Conservation (phyloP, 139 green algal genomes). For the Pleodorina starrii region DNA sequence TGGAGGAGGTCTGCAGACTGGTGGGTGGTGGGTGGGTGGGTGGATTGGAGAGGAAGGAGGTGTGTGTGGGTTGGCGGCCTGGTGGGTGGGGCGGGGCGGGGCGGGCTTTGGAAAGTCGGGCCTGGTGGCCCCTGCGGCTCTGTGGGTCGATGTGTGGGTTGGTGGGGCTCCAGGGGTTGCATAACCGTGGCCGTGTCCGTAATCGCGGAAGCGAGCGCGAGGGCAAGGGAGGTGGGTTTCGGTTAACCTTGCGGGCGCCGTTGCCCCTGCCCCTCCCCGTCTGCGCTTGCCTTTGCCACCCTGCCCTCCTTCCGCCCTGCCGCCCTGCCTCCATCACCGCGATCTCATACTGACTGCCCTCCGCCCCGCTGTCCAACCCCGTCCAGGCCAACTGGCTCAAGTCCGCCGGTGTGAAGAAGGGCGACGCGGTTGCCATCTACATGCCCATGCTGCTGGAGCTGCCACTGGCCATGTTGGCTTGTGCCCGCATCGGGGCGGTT, state of each 20-base stretch:
- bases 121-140: too few relatives aligned
- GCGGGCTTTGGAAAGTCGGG: too few relatives aligned
- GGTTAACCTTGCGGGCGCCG: too few relatives aligned
- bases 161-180: too few relatives aligned
- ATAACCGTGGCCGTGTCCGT: too few relatives aligned
- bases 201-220: too few relatives aligned
- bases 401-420: constrained; percentile 84
- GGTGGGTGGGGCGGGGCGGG: not conserved
- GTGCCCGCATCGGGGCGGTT: constrained; percentile 94
- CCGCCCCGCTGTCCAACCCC: not conserved
- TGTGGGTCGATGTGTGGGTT: too few relatives aligned
- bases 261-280: not conserved
- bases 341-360: too few relatives aligned
- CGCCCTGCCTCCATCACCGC: not conserved
- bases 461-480: constrained; percentile 94
- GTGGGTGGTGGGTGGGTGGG: constrained; percentile 45
- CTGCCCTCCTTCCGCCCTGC: not conserved
- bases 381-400: constrained; percentile 91
- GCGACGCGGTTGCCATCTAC: constrained; percentile 93
- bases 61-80: not conserved
- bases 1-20: constrained; percentile 79
- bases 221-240: too few relatives aligned
- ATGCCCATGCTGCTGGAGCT: constrained; percentile 97
- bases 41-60: too few relatives aligned
- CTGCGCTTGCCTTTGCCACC: not conserved